Evolutionary conservation across 1,284 basidiomycete species (phyloP).

Genomic region (Chalciporus sp.): DNA sequence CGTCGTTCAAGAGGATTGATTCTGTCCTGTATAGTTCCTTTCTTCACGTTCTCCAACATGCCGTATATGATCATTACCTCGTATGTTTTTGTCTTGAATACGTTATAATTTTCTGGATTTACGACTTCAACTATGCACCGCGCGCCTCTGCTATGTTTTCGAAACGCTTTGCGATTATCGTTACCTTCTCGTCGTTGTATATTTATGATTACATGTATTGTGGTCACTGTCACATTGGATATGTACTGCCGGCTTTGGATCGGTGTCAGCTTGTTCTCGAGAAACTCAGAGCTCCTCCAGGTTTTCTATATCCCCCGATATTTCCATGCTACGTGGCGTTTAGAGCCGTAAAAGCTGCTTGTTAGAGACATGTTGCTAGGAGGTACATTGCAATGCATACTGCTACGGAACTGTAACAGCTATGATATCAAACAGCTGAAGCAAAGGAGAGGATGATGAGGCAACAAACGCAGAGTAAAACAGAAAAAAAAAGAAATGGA

Average conservation of each 20-base stretch:
- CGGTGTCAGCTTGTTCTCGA: neutral
- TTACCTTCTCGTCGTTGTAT: constrained; percentile 10
- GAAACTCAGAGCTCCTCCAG: too few relatives aligned
- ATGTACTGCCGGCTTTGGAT: neutral
- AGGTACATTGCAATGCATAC: constrained; percentile 34
- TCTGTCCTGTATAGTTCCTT: neutral
- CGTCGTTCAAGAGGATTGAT: constrained; percentile 23
- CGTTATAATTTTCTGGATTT: neutral
- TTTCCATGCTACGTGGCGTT: neutral
- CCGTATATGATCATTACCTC: neutral
- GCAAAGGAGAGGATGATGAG: constrained; percentile 26
- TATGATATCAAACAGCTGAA: constrained; percentile 35
- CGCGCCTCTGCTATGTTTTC: constrained; percentile 19
- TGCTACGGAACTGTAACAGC: constrained; percentile 26
- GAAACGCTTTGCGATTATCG: constrained; percentile 20
- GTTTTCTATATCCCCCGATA: too few relatives aligned
- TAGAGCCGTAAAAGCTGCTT: constrained; percentile 13
- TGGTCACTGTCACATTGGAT: constrained; percentile 12
- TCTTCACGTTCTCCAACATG: neutral
- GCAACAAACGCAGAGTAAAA: constrained; percentile 23
- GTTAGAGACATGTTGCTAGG: constrained; percentile 25
- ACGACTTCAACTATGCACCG: constrained; percentile 5
- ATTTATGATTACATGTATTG: constrained; percentile 24
- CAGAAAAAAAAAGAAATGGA: constrained; percentile 20
- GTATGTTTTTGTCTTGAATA: neutral